Evolutionary conservation across 768 basidiomycete species (phyloP).

Genomic region (Crassisporium funariophilum): DNA sequence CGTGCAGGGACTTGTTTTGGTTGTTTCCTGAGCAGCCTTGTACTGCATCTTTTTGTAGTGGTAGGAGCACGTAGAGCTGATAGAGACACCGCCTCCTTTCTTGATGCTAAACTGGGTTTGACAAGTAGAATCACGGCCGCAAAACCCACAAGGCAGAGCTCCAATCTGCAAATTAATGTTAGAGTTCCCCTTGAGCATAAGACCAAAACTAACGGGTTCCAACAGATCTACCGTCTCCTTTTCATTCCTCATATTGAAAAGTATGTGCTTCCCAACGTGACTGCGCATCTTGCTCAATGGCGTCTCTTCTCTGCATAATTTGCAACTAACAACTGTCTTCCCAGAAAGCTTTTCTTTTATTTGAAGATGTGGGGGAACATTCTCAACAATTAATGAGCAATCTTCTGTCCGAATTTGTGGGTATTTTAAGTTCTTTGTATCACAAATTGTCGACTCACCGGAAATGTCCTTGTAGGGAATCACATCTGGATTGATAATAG

Average conservation of each 20-base stretch:
- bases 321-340: background rate
- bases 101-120: background rate
- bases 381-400: too few relatives aligned
- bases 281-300: background rate
- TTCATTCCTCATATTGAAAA: background rate
- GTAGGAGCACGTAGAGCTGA: background rate
- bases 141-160: background rate
- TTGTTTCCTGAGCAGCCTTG: too few relatives aligned
- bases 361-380: background rate
- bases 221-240: background rate
- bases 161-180: background rate
- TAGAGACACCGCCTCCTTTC: background rate
- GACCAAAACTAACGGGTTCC: background rate
- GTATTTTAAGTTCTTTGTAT: too few relatives aligned
- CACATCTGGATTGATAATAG: background rate
- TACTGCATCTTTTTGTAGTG: conserved; percentile 1
- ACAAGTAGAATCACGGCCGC: background rate
- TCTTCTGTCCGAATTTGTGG: too few relatives aligned
- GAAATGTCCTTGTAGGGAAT: background rate
- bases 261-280: background rate
- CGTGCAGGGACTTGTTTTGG: too few relatives aligned
- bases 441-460: background rate
- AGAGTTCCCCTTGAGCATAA: background rate
- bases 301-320: too few relatives aligned
- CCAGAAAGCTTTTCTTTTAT: background rate